Evolutionary conservation across 108 stramenopile species (phyloP).

Genomic region (Conticribra guillardii): DNA sequence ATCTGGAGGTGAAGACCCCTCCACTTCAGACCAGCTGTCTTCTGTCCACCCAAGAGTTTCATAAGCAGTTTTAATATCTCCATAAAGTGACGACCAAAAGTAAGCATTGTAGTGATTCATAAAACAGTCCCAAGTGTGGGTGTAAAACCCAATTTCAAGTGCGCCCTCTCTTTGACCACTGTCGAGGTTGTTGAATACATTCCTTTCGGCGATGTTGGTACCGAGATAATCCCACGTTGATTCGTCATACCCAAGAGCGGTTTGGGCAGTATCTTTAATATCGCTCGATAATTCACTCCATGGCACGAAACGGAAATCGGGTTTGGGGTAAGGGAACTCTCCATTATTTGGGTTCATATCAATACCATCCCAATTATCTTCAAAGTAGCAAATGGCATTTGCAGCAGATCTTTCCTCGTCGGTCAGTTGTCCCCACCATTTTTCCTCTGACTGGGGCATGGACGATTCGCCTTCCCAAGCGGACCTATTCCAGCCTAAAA

Average conservation of each 20-base stretch:
- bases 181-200: constrained; percentile 45
- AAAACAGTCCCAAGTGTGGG: constrained; percentile 60
- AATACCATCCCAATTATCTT: constrained; percentile 50
- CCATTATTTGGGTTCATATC: constrained; percentile 48
- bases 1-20: constrained; percentile 5
- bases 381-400: constrained; percentile 52
- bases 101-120: constrained; percentile 51
- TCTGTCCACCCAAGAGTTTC: constrained; percentile 54
- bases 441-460: constrained; percentile 27
- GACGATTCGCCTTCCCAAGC: constrained; percentile 34
- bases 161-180: constrained; percentile 29
- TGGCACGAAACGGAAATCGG: constrained; percentile 46
- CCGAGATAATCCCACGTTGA: constrained; percentile 43
- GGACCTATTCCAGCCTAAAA: constrained; percentile 41
- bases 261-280: constrained; percentile 14
- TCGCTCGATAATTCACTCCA: constrained; percentile 34
- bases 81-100: constrained; percentile 31
- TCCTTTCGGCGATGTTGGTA: constrained; percentile 34
- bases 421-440: constrained; percentile 49
- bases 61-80: constrained; percentile 30
- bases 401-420: constrained; percentile 38
- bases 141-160: constrained; percentile 52
- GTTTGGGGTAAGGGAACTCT: constrained; percentile 37
- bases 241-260: constrained; percentile 40
- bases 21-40: constrained; percentile 34